Percentiles rank a stretch among this genome's conserved stretches.
Conservation (phyloP, 179 eudicot species). For the Camellia oleifera region DNA sequence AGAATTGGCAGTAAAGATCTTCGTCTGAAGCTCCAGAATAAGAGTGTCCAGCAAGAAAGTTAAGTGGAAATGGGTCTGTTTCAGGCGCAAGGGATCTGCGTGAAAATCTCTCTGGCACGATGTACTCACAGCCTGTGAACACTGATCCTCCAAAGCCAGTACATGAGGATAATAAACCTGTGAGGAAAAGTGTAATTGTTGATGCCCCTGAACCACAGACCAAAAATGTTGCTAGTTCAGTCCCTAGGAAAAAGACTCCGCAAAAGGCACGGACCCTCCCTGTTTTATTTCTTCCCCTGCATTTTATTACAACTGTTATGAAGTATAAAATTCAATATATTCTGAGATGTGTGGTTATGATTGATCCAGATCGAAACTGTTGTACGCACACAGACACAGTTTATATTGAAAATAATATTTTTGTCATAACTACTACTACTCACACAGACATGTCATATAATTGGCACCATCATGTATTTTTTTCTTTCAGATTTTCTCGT, state of each 20-base stretch:
- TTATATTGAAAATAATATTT: no score
- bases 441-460: not conserved
- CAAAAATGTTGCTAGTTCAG: constrained; percentile 47
- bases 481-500: not conserved
- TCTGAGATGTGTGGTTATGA: no score
- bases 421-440: not conserved
- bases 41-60: constrained; percentile 48
- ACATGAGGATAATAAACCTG: constrained; percentile 50
- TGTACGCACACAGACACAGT: no score
- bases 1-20: constrained; percentile 74
- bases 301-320: not conserved
- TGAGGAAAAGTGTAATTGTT: constrained; percentile 54
- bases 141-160: constrained; percentile 44
- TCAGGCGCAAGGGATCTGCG: constrained; percentile 77
- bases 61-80: constrained; percentile 38
- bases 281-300: not conserved
- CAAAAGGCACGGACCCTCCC: constrained; percentile 40
- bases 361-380: no score
- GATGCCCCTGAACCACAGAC: constrained; percentile 54
- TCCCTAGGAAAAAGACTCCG: constrained; percentile 53
- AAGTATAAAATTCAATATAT: not conserved
- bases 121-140: constrained; percentile 41
- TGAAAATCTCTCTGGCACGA: constrained; percentile 76
- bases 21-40: constrained; percentile 79
- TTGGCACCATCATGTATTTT: not conserved